Percentiles rank a stretch among this genome's conserved stretches.
Evolutionary conservation across 208 protist species (phyloP).

Genomic region (Trypanosoma scelopori): DNA sequence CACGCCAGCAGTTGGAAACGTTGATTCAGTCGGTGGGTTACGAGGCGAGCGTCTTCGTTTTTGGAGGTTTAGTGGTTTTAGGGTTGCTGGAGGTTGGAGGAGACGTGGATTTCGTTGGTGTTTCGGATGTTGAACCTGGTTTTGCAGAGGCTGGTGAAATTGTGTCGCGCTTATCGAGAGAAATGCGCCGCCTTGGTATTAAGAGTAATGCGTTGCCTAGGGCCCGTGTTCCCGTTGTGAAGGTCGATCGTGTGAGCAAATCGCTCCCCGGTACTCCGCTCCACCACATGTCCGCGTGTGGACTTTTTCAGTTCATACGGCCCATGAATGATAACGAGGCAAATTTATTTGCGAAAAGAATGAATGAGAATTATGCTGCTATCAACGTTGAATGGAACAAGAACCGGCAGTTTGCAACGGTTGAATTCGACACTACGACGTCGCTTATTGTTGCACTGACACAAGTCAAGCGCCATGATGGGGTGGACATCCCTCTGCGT

Average conservation of each 20-base stretch:
- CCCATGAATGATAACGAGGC: constrained; percentile 50
- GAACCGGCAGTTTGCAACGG: constrained; percentile 69
- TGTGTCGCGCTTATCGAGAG: constrained; percentile 55
- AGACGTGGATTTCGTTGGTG: constrained; percentile 88
- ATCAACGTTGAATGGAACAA: constrained; percentile 74
- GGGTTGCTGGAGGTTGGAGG: constrained; percentile 82
- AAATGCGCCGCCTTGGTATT: constrained; percentile 77
- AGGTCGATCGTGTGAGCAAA: constrained; percentile 78
- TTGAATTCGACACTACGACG: constrained; percentile 67
- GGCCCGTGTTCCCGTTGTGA: constrained; percentile 85
- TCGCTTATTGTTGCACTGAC: constrained; percentile 70
- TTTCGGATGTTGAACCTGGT: constrained; percentile 82
- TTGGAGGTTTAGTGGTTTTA: constrained; percentile 81
- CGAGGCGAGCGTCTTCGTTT: constrained; percentile 86
- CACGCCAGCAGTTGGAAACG: constrained; percentile 76
- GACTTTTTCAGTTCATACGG: constrained; percentile 82
- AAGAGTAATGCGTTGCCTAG: constrained; percentile 60
- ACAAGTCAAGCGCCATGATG: constrained; percentile 63
- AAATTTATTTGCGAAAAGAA: constrained; percentile 42
- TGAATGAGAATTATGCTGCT: constrained; percentile 64
- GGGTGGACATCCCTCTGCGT: constrained; percentile 75
- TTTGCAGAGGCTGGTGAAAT: constrained; percentile 80
- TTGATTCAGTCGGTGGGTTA: constrained; percentile 80
- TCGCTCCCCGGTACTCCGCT: constrained; percentile 72
- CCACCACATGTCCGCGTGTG: constrained; percentile 67